Conservation (phyloP, 352 stramenopile species). For the Phytophthora palmivora region DNA sequence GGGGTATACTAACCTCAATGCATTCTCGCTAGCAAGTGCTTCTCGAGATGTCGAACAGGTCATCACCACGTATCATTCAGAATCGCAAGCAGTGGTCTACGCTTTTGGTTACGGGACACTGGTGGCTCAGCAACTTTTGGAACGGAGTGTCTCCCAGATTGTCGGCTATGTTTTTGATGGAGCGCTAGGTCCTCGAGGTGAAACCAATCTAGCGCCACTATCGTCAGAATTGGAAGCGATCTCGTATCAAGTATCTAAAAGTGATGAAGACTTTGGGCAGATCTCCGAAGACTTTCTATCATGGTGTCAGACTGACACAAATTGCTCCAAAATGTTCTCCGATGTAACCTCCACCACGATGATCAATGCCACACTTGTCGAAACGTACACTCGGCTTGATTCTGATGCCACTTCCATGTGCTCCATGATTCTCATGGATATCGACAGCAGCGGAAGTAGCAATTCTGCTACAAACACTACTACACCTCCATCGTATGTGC, state of each 20-base stretch:
- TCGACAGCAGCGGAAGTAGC: conserved; percentile 9
- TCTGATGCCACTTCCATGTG: conserved; percentile 37
- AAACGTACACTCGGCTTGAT: conserved; percentile 51
- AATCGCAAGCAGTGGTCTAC: conserved; percentile 61
- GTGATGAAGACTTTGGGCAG: conserved; percentile 51
- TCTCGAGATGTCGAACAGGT: conserved; percentile 66
- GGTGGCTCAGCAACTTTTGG: conserved; percentile 68
- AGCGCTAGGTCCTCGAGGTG: conserved; percentile 21
- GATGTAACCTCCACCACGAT: conserved; percentile 36
- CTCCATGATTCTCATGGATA: conserved; percentile 29
- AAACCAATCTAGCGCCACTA: background rate
- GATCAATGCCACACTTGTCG: conserved; percentile 36
- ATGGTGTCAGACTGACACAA: conserved; percentile 50
- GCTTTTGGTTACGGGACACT: conserved; percentile 74
- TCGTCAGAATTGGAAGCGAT: background rate
- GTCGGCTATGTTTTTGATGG: conserved; percentile 72
- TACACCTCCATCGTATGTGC: conserved; percentile 46
- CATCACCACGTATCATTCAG: conserved; percentile 53
- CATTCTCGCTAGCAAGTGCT: conserved; percentile 76
- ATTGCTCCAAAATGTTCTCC: conserved; percentile 51
- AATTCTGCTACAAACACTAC: conserved; percentile 14
- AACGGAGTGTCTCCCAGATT: conserved; percentile 55
- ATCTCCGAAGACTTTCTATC: conserved; percentile 53
- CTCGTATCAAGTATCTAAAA: conserved; percentile 36
- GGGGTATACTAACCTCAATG: conserved; percentile 39